Evolutionary conservation across 768 basidiomycete species (phyloP).

Genomic region (Suillus alpinus): DNA sequence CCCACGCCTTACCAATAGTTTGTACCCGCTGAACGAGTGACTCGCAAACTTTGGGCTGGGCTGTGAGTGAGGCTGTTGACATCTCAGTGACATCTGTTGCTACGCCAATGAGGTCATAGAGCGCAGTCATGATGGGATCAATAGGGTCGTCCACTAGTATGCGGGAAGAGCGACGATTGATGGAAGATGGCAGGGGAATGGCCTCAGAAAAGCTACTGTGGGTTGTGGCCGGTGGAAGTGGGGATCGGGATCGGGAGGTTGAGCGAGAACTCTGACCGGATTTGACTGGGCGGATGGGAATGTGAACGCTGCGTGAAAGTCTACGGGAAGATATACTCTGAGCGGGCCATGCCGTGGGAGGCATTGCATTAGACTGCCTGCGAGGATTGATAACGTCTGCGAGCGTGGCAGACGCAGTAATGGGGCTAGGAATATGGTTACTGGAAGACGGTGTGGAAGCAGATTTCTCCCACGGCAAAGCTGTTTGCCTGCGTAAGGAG

Average conservation of each 20-base stretch:
- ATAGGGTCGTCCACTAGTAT: constrained; percentile 82
- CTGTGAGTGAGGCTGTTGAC: constrained; percentile 80
- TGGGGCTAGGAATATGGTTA: constrained; percentile 57
- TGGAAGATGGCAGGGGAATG: constrained; percentile 35
- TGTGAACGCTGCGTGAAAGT: constrained; percentile 83
- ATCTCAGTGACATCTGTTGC: constrained; percentile 94
- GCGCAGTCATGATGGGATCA: constrained; percentile 84
- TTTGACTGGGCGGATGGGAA: constrained; percentile 58
- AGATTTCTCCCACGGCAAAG: constrained; percentile 65
- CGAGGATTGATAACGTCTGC: constrained; percentile 67
- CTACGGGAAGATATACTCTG: constrained; percentile 67
- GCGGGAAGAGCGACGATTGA: constrained; percentile 76
- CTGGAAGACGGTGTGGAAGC: constrained; percentile 48
- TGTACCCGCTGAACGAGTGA: constrained; percentile 89
- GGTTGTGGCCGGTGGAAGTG: constrained; percentile 68
- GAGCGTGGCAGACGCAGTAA: constrained; percentile 56
- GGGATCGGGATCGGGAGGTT: constrained; percentile 92
- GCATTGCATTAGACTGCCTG: constrained; percentile 51
- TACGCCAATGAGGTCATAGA: constrained; percentile 90
- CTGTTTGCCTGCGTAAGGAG: constrained; percentile 63
- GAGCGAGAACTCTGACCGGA: constrained; percentile 89
- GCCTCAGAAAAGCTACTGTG: constrained; percentile 67
- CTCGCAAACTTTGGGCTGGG: constrained; percentile 81
- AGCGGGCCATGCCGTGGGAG: constrained; percentile 52
- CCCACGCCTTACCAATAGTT: constrained; percentile 91